Percentiles rank a stretch among this genome's conserved stretches.
These are phyloP conservation scores for Biscogniauxia mediterranea DNA, from an alignment of 2,329 filamentous ascomycete genomes.

Conservation along the genomic window DNA sequence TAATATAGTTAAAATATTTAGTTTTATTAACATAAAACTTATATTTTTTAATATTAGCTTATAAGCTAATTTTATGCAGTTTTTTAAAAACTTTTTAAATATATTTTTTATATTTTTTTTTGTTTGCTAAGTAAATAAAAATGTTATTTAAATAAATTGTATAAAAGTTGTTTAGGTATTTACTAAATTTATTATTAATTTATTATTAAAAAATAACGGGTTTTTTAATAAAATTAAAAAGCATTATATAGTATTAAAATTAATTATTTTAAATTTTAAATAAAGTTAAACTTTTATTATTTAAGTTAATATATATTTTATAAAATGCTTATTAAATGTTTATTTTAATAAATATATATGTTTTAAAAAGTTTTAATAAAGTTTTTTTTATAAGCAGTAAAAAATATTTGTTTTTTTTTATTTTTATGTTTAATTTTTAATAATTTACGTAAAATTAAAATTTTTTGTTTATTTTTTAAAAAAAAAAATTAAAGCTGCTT, in stretches of 20 bases:
- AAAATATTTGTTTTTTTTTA: slow-evolving; percentile 4
- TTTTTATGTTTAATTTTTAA: slow-evolving; percentile 5
- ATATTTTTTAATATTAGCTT: slow-evolving; percentile 1
- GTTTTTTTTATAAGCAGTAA: slow-evolving; percentile 8
- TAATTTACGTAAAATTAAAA: slow-evolving; percentile 9
- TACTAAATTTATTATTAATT: not conserved
- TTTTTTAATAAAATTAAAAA: not conserved
- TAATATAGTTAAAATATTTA: slow-evolving; percentile 2
- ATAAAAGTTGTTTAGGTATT: slow-evolving; percentile 1
- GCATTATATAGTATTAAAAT: not conserved
- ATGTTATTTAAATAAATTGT: slow-evolving; percentile 4
- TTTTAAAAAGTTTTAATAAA: slow-evolving; percentile 4
- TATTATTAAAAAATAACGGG: no score
- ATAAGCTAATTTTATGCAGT: not conserved
- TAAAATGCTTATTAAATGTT: no score
- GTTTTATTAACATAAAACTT: slow-evolving; percentile 1
- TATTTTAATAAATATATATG: slow-evolving; percentile 7
- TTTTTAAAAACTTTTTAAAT: not conserved
- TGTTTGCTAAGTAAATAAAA: slow-evolving; percentile 6
- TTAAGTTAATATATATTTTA: no score
- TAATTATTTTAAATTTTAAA: no score
- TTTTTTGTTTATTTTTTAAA: slow-evolving; percentile 1
- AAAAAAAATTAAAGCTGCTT: no score
- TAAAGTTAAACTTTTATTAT: no score
- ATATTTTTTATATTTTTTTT: not conserved